Percentiles rank a stretch among this genome's conserved stretches.
Conservation (phyloP, 108 stramenopile genomes). For the Cylindrotheca closterium region DNA sequence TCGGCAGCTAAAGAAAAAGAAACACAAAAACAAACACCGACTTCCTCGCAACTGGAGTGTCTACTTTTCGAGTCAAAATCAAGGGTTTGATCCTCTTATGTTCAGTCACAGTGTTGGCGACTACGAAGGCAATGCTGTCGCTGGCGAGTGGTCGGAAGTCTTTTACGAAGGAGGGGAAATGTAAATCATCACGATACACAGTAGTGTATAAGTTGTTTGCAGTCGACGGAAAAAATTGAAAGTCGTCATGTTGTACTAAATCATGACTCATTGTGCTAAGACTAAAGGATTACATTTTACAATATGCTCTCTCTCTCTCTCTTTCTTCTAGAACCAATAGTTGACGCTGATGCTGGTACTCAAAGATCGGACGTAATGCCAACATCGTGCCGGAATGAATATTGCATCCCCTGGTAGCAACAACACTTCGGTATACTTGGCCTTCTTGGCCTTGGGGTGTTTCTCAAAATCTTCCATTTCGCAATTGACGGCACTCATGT, state of each 20-base stretch:
- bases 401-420: constrained; percentile 63
- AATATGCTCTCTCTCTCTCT: background rate
- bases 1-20: constrained; percentile 4
- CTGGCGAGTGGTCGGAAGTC: constrained; percentile 9
- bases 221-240: no score
- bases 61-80: constrained; percentile 19
- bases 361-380: constrained; percentile 68
- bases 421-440: constrained; percentile 40
- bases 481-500: constrained; percentile 66
- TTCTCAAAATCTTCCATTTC: constrained; percentile 51
- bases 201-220: no score
- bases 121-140: constrained; percentile 12
- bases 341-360: constrained; percentile 56
- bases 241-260: no score
- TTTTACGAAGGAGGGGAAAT: constrained; percentile 1
- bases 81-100: constrained; percentile 49
- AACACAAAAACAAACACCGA: constrained; percentile 1
- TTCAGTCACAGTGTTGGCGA: constrained; percentile 37
- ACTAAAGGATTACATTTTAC: background rate
- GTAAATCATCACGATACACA: constrained; percentile 2
- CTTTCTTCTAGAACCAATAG: constrained; percentile 46
- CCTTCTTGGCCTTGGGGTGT: constrained; percentile 40
- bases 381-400: constrained; percentile 58
- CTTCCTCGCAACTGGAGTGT: constrained; percentile 30
- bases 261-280: background rate